These are phyloP conservation scores for Fimicolochytrium jonesii DNA, from an alignment of 192 early-diverging fungal genomes.

Conservation along the genomic window DNA sequence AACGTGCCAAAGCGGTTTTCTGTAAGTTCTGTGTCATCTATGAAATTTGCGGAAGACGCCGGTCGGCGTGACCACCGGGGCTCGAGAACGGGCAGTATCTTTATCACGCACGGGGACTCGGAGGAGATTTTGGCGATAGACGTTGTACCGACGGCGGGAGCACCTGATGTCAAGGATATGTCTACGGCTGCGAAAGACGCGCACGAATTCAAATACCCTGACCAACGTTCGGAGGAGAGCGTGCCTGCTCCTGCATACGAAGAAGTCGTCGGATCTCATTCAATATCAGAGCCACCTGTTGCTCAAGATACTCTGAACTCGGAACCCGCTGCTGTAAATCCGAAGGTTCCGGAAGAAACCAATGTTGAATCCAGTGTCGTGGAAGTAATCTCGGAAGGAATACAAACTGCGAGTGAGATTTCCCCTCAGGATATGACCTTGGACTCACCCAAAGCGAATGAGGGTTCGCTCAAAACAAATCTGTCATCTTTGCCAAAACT, in stretches of 20 bases:
- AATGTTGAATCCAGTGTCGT: background rate
- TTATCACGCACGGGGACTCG: slow-evolving; percentile 6
- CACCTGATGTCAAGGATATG: background rate
- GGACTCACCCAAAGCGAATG: background rate
- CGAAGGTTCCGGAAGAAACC: background rate
- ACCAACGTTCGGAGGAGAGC: background rate
- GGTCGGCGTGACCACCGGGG: too few relatives aligned
- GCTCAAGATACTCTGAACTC: background rate
- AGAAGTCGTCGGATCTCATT: background rate
- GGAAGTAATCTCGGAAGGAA: background rate
- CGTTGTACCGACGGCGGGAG: background rate
- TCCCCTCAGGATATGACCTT: background rate
- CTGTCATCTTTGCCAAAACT: slow-evolving; percentile 1
- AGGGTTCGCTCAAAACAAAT: background rate
- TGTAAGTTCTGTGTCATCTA: slow-evolving; percentile 7
- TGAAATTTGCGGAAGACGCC: background rate
- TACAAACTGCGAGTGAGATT: background rate
- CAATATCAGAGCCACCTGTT: background rate
- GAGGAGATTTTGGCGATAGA: slow-evolving; percentile 20
- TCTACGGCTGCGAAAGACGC: background rate
- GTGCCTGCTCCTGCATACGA: slow-evolving; percentile 24
- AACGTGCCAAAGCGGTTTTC: slow-evolving; percentile 9
- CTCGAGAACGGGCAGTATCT: background rate
- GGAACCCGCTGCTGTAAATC: background rate
- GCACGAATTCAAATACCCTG: background rate